Conservation (phyloP, 2,329 filamentous ascomycete genomes). For the Aspergillus quadricinctus region DNA sequence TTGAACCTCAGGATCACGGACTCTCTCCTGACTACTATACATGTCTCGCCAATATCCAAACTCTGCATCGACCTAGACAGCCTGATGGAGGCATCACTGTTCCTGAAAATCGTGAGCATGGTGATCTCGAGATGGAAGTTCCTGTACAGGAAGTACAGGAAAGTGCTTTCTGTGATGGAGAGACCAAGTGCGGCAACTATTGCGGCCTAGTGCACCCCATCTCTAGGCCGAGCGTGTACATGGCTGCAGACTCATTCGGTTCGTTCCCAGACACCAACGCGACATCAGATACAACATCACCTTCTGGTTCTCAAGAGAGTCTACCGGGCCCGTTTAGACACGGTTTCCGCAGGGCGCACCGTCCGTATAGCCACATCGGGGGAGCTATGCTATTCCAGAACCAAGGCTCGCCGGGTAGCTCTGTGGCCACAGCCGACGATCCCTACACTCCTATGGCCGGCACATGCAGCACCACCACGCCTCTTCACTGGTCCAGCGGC, state of each 20-base stretch:
- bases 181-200: neutral
- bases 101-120: neutral
- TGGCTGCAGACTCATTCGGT: constrained; percentile 6
- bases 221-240: constrained; percentile 3
- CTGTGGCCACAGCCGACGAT: constrained; percentile 1
- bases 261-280: constrained; percentile 9
- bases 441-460: constrained; percentile 1
- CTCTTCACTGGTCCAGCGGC: constrained; percentile 6
- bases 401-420: neutral
- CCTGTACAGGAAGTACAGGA: neutral
- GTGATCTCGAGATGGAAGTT: neutral
- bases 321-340: neutral
- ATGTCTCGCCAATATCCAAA: neutral
- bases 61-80: neutral
- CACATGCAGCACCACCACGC: neutral
- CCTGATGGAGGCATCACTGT: neutral
- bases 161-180: neutral
- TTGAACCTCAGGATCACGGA: neutral
- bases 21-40: neutral
- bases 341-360: constrained; percentile 3
- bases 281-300: constrained; percentile 6
- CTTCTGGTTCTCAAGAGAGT: neutral
- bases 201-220: constrained; percentile 11
- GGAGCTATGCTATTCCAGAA: neutral
- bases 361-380: constrained; percentile 1